Evolutionary conservation across 106 monocot species (phyloP).

Genomic region (Chionographis japonica): DNA sequence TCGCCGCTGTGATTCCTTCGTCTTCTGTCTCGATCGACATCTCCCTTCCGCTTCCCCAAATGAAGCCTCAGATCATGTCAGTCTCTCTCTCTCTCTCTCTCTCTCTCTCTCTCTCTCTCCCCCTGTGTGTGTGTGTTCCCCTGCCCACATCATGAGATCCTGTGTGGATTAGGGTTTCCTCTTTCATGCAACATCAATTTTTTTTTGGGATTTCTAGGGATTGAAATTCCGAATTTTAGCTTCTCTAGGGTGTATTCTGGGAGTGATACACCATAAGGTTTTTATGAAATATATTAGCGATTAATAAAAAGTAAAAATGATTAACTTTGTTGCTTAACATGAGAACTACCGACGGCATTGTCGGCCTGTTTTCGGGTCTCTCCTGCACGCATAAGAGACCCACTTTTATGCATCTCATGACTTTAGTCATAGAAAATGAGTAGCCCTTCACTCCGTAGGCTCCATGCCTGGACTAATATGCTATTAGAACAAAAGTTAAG

Average conservation of each 20-base stretch:
- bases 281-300: no score
- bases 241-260: no score
- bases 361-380: conserved; percentile 27
- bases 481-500: no score
- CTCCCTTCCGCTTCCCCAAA: conserved; percentile 48
- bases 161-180: no score
- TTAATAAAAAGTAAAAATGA: no score
- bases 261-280: no score
- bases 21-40: conserved; percentile 64
- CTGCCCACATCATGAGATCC: background rate
- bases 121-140: background rate
- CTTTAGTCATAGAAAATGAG: conserved; percentile 2
- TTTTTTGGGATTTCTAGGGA: no score
- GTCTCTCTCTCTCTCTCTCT: background rate
- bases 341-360: conserved; percentile 27
- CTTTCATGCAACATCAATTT: no score
- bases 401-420: conserved; percentile 30
- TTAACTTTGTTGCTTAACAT: conserved; percentile 11
- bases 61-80: conserved; percentile 62
- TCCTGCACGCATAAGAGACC: conserved; percentile 42
- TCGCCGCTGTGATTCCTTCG: conserved; percentile 35
- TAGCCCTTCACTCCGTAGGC: conserved; percentile 10
- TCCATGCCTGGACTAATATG: conserved; percentile 26
- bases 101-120: background rate
- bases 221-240: no score